A percentile compares a stretch with the other conserved stretches of the same genome.
These are phyloP conservation scores for Marvania coccoides DNA, from an alignment of 139 green algal genomes.

Conservation along the genomic window DNA sequence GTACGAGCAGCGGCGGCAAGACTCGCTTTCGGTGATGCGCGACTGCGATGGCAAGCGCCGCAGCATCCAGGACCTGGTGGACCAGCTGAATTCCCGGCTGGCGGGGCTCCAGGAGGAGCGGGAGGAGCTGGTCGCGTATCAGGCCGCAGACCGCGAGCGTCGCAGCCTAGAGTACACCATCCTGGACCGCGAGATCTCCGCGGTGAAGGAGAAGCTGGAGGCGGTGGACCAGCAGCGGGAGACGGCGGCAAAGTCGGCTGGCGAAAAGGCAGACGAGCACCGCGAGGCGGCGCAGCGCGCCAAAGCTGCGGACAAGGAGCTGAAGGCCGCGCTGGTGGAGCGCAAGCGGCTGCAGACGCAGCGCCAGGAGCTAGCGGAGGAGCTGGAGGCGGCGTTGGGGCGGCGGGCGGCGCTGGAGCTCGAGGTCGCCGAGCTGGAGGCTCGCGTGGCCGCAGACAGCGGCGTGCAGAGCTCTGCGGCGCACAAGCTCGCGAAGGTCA, in stretches of 20 bases:
- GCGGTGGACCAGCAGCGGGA: conserved; percentile 41
- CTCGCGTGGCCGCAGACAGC: conserved; percentile 3
- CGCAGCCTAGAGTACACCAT: conserved; percentile 88
- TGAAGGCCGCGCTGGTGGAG: conserved; percentile 21
- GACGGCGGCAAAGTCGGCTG: conserved; percentile 15
- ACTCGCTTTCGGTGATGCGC: conserved; percentile 81
- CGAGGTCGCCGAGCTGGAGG: conserved; percentile 67
- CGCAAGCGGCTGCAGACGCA: conserved; percentile 10
- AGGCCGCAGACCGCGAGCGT: conserved; percentile 68
- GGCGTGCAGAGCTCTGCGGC: background rate
- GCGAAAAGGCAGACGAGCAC: conserved; percentile 22
- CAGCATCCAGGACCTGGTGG: conserved; percentile 77
- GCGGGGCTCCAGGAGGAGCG: conserved; percentile 66
- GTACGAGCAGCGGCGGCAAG: conserved; percentile 83
- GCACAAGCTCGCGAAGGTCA: conserved; percentile 22
- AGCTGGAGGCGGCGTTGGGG: conserved; percentile 36
- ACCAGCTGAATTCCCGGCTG: conserved; percentile 63
- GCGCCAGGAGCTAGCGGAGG: conserved; percentile 1
- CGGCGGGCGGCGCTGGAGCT: conserved; percentile 45
- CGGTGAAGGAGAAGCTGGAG: conserved; percentile 45
- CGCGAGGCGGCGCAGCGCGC: conserved; percentile 12
- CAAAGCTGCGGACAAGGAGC: conserved; percentile 49
- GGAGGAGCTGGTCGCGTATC: conserved; percentile 84
- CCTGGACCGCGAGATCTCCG: conserved; percentile 75
- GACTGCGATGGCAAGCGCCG: conserved; percentile 66